Evolutionary conservation across 2,329 filamentous ascomycete genomes (phyloP), one percentile per base, ranked within the genome.

Genomic region (Fusarium oxysporum): DNA sequence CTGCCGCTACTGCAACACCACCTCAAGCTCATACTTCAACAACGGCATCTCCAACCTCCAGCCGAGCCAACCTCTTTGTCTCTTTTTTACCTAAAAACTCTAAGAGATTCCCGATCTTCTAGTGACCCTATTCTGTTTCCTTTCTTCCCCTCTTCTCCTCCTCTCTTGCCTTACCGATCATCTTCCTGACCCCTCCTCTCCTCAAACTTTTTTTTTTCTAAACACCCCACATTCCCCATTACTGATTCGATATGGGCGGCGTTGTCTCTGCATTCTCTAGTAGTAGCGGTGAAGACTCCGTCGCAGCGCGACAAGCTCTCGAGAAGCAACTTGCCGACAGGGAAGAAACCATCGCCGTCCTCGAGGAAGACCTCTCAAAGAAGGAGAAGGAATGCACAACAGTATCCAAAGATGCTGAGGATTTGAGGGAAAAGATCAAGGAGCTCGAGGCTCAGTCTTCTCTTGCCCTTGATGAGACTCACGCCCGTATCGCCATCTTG

Each of bases 311-410:
- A 79, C 81, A 75, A 77, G 75, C 75, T 37, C 78, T 83, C 53
- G 81, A 83, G 75, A 80, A 81, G 75, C 80, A 82, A 74, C 79
- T 84, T 43, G 79, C 79, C 73, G 83, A 84, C 72, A 77, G 79
- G 44, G 80, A 82, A 62, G 80, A 82, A 60, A 82, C 76, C 60
- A 81, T 83, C 68, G 73, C 77, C 37, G 72, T 79, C 43, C 77
- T 78, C 65, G 77, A 78, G 45, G 63, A 76, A 59, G 80, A 82
- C 56, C 78, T 82, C 47, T 73, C 77, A 66, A 81, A 81, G 78
- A 82, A 82, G 76, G 81, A 82, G 76, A 82, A 81, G 77, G 80
- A 82, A 68, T 77, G 78, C 76, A 80, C 70, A 41, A 68, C 73
- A 54, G 62, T 79, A 53, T 77, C 79, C 57, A 77, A 82, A 32